Evolutionary conservation across 306 rosid genomes (phyloP).

Genomic region (barrel medic (Medicago truncatula)): MtrunA17r5.0-ANR NC_053048.1:30445001-30445500

Average conservation of each 20-base stretch:
- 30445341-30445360: background rate
- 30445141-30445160: slow-evolving; percentile 15
- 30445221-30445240: background rate
- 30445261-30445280: slow-evolving; percentile 29
- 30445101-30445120: background rate
- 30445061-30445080: background rate
- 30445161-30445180: background rate
- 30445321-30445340: slow-evolving; percentile 1
- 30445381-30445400: background rate
- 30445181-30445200: slow-evolving; percentile 4
- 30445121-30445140: background rate
- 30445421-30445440: too few relatives aligned
- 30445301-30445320: slow-evolving; percentile 23
- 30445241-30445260: slow-evolving; percentile 31
- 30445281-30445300: slow-evolving; percentile 23
- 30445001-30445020: too few relatives aligned
- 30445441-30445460: too few relatives aligned
- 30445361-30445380: background rate
- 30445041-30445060: too few relatives aligned
- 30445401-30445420: too few relatives aligned
- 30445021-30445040: too few relatives aligned
- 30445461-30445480: background rate
- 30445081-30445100: background rate
- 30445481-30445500: too few relatives aligned
- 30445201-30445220: slow-evolving; percentile 39